Base-by-base conservation (phyloP, 257 asterid species). In the Nicotiana attenuata region DNA sequence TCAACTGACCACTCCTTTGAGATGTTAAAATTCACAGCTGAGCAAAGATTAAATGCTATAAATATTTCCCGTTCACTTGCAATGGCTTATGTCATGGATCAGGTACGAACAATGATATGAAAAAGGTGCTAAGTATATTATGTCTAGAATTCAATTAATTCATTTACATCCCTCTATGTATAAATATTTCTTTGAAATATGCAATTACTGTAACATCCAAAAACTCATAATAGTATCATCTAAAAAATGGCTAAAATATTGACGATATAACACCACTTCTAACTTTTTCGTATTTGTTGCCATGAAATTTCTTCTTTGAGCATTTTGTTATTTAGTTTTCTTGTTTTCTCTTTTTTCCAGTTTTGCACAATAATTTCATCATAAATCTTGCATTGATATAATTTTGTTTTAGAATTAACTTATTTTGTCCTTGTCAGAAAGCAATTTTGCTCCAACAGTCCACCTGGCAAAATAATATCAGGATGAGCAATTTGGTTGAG, bases 21-120 rank as follows among this genome's bases (percentile, higher is more conserved):
- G 86, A 83, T 82, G 87, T 88, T 77, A 65, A 81, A 80, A 80
- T 88, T 93, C 78, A 89, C 92, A 8, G 67, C 86, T 50, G 98
- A 96, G 84, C 96, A 92, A 84, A 88, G 90, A 85, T 85, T 86
- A 82, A 96, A 91, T 88, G 97, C 98, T 78, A 81, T 90, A 61
- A 90, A 91, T 82, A 93, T 96, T 77, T 90, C 97, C 60, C 91
- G 93, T 53, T 91, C 99, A 16, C 87, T 96, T 67, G 97, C 98
- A 84, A 85, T 86, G 93, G 99, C 97, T 13, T 92, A 96, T 89
- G 96, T 96, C 85, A 93, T 96, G 98, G 99, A 96, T 87, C 99
- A 93, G 98, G 99, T 96, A 85, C 71, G 50, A 66, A 84, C 81
- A 57, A 53, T 50, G 53, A 65, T 22, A 78, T 59, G 52, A 50